Conservation (phyloP, 306 rosid species). For the Quercus agrifolia region DNA sequence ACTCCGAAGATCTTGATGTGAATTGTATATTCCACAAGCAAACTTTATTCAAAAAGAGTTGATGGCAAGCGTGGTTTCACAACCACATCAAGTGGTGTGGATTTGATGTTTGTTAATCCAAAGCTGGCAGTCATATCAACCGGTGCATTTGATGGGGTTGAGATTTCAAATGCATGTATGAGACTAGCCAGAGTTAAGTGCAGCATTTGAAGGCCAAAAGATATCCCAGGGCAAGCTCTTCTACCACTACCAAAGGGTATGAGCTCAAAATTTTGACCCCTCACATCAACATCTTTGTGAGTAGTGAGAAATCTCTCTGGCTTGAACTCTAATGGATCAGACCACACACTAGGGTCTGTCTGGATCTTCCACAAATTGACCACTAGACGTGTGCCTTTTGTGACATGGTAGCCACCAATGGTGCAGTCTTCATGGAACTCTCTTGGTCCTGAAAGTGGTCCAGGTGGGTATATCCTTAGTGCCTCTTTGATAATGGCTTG, state of each 20-base stretch:
- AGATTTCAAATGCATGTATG: conserved; percentile 44
- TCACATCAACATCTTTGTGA: conserved; percentile 40
- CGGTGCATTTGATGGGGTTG: background rate
- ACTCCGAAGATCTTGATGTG: too few relatives aligned
- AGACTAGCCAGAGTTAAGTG: conserved; percentile 36
- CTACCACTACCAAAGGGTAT: conserved; percentile 63
- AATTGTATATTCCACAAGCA: too few relatives aligned
- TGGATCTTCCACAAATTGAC: conserved; percentile 54
- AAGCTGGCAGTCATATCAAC: conserved; percentile 48
- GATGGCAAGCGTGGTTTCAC: conserved; percentile 43
- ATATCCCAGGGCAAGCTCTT: conserved; percentile 48
- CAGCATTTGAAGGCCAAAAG: conserved; percentile 37
- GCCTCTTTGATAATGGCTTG: conserved; percentile 54
- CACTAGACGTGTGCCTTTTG: conserved; percentile 40
- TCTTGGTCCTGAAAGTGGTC: conserved; percentile 37
- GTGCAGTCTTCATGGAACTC: conserved; percentile 41
- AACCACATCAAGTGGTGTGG: conserved; percentile 47
- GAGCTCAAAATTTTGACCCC: conserved; percentile 41
- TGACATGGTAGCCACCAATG: conserved; percentile 34
- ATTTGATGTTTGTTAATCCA: conserved; percentile 34
- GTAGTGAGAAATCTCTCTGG: conserved; percentile 52
- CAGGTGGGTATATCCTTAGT: conserved; percentile 47
- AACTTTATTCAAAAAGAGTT: conserved; percentile 5
- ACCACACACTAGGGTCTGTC: conserved; percentile 42
- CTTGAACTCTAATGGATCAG: conserved; percentile 42